Percentiles rank a stretch among this genome's conserved stretches.
Conservation (phyloP, 1,139 yeast genomes). For the Ashbya aceris region DNA sequence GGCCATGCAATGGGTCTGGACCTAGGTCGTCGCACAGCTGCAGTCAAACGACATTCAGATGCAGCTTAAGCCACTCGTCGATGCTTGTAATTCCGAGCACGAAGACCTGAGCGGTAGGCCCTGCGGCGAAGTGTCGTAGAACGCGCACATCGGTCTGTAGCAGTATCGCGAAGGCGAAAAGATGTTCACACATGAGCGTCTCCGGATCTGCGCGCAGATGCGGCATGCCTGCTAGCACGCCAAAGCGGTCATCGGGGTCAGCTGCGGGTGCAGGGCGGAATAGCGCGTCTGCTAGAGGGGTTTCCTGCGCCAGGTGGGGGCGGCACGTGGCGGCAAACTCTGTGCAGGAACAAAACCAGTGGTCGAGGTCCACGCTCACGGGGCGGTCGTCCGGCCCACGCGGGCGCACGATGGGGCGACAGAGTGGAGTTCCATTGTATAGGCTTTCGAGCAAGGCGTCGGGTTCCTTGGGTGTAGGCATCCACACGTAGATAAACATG, state of each 20-base stretch:
- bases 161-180: conserved; percentile 26
- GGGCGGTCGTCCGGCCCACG: conserved; percentile 14
- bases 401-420: conserved; percentile 22
- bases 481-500: conserved; percentile 23
- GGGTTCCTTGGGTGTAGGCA: not conserved
- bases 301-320: conserved; percentile 5
- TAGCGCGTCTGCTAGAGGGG: not conserved
- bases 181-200: conserved; percentile 26
- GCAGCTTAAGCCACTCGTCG: conserved; percentile 30
- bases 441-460: not conserved
- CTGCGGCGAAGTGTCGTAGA: conserved; percentile 17
- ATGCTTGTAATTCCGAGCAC: conserved; percentile 20
- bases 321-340: conserved; percentile 15
- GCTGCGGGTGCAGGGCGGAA: not conserved
- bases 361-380: conserved; percentile 22
- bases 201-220: conserved; percentile 8
- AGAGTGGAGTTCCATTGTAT: conserved; percentile 4
- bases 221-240: conserved; percentile 3
- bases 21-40: not conserved
- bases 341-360: conserved; percentile 28
- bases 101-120: conserved; percentile 15
- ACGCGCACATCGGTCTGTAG: conserved; percentile 17
- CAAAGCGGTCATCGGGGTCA: not conserved
- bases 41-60: conserved; percentile 23
- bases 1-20: too few relatives aligned